Base-by-base conservation (phyloP, 257 asterid species). In the Scutellaria barbata region DNA sequence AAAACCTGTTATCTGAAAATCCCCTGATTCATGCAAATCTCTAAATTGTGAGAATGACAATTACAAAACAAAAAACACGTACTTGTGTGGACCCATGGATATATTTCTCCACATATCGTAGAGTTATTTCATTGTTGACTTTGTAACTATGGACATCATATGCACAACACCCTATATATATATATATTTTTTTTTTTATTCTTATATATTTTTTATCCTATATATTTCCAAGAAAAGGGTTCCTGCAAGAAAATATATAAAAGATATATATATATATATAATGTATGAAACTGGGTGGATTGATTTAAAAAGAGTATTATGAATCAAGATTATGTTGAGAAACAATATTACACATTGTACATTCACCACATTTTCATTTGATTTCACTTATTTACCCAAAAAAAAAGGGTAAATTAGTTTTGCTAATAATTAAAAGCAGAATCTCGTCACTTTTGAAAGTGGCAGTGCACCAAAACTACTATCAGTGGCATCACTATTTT, bases 401-500 rank as follows among this genome's bases (percentile, higher is more conserved):
- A 53, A 60, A 8, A 22, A 42, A 57, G 5, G 1, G 8, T 1
- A 5, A 7, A 47, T 7, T 37, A 4, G 1, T 59, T 50, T 72
- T 35, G 6, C 12, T 13, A 30, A 30, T 42, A 60, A 43, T 58
- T 66, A 45, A 10, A 45, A 45, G 13, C 10, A 55, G 39, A 55
- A 14, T 46, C 13, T 41, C 33, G 11, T 37, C 13, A 42, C 33
- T 78, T 43, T 63, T 40, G 35, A 30, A 42, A 74, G 70, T 80
- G 52, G 80, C 68, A 71, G 68, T 65, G 72, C 35, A 18, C 18
- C 18, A 13, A 30, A 63, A 62, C 47, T 35, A 66, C 70, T 71
- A 53, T 22, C 51, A 80, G 74, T 72, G 76, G 75, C 66, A 42
- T 77, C 56, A 77, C 85, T 81, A 78, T 72, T 63, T 45, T 17